phyloP scores from a whole-genome alignment of 2,329 filamentous ascomycete genomes.

The Fusarium devonianum region DNA sequence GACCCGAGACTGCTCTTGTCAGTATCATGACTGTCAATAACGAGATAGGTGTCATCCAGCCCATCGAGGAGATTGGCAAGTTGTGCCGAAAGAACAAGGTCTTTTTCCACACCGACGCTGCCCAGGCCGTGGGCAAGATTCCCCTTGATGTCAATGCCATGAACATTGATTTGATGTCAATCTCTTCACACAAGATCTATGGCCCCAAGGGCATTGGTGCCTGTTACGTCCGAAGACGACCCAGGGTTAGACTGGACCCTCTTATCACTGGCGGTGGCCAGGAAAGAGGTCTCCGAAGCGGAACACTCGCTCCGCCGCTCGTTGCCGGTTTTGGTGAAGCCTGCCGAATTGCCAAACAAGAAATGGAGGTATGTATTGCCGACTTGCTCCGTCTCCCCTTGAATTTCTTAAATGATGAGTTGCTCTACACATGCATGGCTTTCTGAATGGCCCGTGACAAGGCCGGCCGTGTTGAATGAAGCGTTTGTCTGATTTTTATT shows the following conservation, averaged over 20 bases:
- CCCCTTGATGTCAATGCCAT: constrained; percentile 95
- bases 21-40: constrained; percentile 99
- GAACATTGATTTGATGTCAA: constrained; percentile 99
- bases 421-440: constrained; percentile 87
- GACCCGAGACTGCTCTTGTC: constrained; percentile 88
- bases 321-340: constrained; percentile 95
- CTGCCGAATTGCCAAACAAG: constrained; percentile 87
- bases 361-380: constrained; percentile 78
- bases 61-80: constrained; percentile 89
- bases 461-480: constrained; percentile 66
- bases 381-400: constrained; percentile 27
- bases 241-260: constrained; percentile 91
- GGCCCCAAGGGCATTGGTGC: constrained; percentile 97
- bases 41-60: constrained; percentile 99
- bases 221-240: constrained; percentile 91
- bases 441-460: constrained; percentile 78
- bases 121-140: constrained; percentile 98
- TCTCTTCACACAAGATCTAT: constrained; percentile 98
- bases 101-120: constrained; percentile 97
- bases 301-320: constrained; percentile 87
- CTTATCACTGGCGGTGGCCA: constrained; percentile 97
- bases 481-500: constrained; percentile 68
- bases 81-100: constrained; percentile 91
- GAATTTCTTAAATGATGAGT: constrained; percentile 73
- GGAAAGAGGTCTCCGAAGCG: constrained; percentile 92